A percentile compares a stretch with the other conserved stretches of the same genome.
phyloP scores from a whole-genome alignment of 169 alveolate species.

The Plasmodium gallinaceum region DNA sequence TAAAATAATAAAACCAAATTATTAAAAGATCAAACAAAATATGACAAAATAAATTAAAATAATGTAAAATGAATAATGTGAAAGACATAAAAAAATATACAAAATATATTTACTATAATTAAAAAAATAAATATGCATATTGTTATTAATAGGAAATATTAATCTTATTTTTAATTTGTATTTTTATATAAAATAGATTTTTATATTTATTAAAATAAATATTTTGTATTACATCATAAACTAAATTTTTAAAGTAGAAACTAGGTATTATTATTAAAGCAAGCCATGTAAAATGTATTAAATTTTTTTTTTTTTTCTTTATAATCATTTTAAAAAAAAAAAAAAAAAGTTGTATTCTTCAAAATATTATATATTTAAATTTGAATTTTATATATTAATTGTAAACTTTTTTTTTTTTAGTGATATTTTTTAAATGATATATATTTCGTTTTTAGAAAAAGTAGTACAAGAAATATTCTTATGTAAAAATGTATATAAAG shows the following conservation, averaged over 20 bases:
- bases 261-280: constrained; percentile 61
- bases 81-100: not conserved
- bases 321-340: constrained; percentile 45
- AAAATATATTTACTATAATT: not conserved
- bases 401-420: too few species aligned
- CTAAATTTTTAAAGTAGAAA: constrained; percentile 46
- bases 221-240: constrained; percentile 67
- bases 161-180: not conserved
- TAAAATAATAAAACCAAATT: not conserved
- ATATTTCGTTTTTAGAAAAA: too few species aligned
- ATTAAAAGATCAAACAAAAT: too few species aligned
- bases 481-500: too few species aligned
- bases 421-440: too few species aligned
- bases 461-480: too few species aligned
- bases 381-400: too few species aligned
- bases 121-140: not conserved
- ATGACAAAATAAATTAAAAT: too few species aligned
- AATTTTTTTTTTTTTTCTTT: constrained; percentile 46
- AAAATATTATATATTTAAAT: too few species aligned
- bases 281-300: constrained; percentile 34
- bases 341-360: not conserved
- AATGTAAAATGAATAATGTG: too few species aligned
- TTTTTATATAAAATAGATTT: not conserved
- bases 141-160: not conserved
- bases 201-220: not conserved